These are phyloP conservation scores for Rosa hybrid DNA, from an alignment of 331 rosid genomes.

Conservation along the genomic window DNA sequence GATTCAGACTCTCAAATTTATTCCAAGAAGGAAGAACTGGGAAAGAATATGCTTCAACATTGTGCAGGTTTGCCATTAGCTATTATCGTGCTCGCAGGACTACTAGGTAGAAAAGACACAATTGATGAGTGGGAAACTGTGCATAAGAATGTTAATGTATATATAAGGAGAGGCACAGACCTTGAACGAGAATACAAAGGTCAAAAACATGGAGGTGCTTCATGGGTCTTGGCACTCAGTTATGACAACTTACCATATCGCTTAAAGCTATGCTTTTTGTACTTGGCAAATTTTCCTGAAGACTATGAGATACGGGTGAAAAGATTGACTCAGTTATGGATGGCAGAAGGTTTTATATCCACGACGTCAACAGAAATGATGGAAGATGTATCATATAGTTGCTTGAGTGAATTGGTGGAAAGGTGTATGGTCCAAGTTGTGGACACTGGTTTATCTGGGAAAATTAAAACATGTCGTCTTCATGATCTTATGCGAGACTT, in stretches of 20 bases:
- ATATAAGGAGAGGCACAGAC: background rate
- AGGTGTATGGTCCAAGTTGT: conserved; percentile 4
- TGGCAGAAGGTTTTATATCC: conserved; percentile 17
- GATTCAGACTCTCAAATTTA: background rate
- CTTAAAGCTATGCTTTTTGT: conserved; percentile 17
- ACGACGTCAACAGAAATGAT: background rate
- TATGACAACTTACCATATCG: background rate
- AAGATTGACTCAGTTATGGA: background rate
- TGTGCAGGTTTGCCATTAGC: conserved; percentile 16
- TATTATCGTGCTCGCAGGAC: background rate
- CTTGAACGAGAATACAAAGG: background rate
- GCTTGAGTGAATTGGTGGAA: background rate
- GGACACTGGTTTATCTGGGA: background rate
- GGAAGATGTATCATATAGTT: conserved; percentile 2
- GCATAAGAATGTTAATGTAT: accelerated
- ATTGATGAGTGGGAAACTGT: background rate
- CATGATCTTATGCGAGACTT: conserved; percentile 15
- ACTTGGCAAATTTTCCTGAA: background rate
- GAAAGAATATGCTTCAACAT: background rate
- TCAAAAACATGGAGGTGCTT: background rate
- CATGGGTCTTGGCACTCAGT: conserved; percentile 7
- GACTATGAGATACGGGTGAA: conserved; percentile 1
- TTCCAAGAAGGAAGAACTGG: background rate
- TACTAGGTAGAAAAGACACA: background rate
- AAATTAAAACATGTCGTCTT: background rate